A percentile compares a stretch with the other conserved stretches of the same genome.
phyloP scores from a whole-genome alignment of 1,139 yeast species.

The Suhomyces panamericanus region DNA sequence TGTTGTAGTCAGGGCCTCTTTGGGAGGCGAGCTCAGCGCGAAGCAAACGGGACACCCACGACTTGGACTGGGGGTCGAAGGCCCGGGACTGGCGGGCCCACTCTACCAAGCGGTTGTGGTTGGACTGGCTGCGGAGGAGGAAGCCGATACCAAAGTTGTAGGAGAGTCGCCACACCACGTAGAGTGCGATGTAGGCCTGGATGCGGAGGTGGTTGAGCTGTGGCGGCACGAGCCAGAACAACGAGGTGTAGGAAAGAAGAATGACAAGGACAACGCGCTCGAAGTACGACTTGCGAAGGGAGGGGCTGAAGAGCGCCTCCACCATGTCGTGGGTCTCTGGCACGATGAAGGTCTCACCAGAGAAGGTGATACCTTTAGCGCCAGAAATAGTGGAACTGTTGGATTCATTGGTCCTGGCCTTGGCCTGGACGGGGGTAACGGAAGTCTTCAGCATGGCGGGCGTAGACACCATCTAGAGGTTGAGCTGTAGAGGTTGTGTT shows the following conservation, averaged over 20 bases:
- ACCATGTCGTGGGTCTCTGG: constrained; percentile 90
- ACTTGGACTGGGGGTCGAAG: constrained; percentile 31
- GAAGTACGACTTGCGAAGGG: constrained; percentile 64
- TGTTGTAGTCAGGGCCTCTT: constrained; percentile 55
- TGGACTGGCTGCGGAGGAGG: constrained; percentile 67
- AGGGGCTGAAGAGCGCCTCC: constrained; percentile 76
- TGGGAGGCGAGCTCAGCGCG: constrained; percentile 54
- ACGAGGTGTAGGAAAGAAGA: constrained; percentile 50
- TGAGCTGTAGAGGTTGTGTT: not conserved
- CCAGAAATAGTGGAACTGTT: constrained; percentile 2
- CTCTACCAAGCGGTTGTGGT: constrained; percentile 53
- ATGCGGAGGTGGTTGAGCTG: constrained; percentile 34
- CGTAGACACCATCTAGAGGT: not conserved
- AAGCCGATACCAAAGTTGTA: constrained; percentile 83
- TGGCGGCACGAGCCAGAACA: constrained; percentile 42
- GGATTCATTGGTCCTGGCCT: not conserved
- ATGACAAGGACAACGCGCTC: constrained; percentile 60
- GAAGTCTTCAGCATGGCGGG: not conserved
- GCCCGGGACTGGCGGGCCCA: constrained; percentile 52
- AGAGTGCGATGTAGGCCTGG: constrained; percentile 51
- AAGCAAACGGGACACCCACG: constrained; percentile 42
- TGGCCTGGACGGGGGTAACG: not conserved
- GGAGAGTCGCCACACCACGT: constrained; percentile 73
- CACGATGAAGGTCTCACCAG: constrained; percentile 56
- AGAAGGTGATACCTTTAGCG: constrained; percentile 47